A percentile compares a stretch with the other conserved stretches of the same genome.
Conservation (phyloP, 2,329 filamentous ascomycete species). For the Aureobasidium sp. region DNA sequence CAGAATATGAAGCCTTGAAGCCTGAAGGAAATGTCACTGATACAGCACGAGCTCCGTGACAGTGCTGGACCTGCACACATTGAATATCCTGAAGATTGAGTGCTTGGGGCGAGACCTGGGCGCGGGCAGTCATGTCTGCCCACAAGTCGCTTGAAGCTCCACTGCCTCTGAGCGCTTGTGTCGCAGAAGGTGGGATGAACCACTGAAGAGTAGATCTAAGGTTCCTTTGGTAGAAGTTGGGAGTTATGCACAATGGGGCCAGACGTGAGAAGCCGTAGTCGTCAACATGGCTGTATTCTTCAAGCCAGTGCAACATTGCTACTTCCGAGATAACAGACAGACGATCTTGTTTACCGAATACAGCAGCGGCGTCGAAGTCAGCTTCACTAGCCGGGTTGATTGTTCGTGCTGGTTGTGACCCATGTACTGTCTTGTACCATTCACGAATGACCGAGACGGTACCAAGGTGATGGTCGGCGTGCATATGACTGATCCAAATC, state of each 20-base stretch:
- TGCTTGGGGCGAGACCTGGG: slow-evolving; percentile 29
- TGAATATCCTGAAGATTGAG: slow-evolving; percentile 62
- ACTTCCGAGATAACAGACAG: slow-evolving; percentile 63
- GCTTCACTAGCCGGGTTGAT: slow-evolving; percentile 19
- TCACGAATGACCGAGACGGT: slow-evolving; percentile 72
- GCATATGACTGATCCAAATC: slow-evolving; percentile 91
- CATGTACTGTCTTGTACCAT: slow-evolving; percentile 60
- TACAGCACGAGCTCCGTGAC: slow-evolving; percentile 67
- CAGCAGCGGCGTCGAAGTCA: slow-evolving; percentile 28
- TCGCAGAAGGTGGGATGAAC: slow-evolving; percentile 25
- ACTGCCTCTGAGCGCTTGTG: neutral
- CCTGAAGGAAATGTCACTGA: slow-evolving; percentile 70
- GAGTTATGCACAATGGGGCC: slow-evolving; percentile 42
- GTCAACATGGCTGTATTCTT: slow-evolving; percentile 73
- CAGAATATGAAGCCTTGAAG: slow-evolving; percentile 87
- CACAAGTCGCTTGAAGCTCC: slow-evolving; percentile 23
- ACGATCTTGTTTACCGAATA: slow-evolving; percentile 20
- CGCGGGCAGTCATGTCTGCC: slow-evolving; percentile 26
- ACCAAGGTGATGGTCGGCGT: slow-evolving; percentile 93
- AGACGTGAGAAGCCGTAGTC: slow-evolving; percentile 63
- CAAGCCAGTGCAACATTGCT: slow-evolving; percentile 68
- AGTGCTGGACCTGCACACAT: slow-evolving; percentile 67
- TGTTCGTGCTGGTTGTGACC: slow-evolving; percentile 25
- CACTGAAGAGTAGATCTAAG: slow-evolving; percentile 27
- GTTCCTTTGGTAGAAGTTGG: slow-evolving; percentile 21